phyloP scores from a whole-genome alignment of 2,329 filamentous ascomycete species.

The Xylaria sp. region DNA sequence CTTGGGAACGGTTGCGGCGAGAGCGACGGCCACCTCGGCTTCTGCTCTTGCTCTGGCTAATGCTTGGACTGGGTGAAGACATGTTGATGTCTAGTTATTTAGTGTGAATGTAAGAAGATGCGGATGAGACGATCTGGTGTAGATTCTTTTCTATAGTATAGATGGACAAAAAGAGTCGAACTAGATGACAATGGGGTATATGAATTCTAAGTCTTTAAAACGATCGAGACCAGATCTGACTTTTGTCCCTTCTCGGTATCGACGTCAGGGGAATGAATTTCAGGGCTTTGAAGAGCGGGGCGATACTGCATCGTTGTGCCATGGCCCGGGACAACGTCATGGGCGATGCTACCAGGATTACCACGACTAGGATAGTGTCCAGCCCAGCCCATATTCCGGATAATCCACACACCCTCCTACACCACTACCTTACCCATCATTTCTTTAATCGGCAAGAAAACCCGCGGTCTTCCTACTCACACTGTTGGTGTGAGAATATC shows the following conservation, averaged over 20 bases:
- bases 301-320: background rate
- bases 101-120: conserved; percentile 6
- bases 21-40: conserved; percentile 43
- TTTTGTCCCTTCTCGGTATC: conserved; percentile 11
- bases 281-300: conserved; percentile 22
- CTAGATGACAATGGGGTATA: conserved; percentile 7
- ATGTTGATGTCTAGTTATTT: conserved; percentile 29
- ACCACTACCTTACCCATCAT: background rate
- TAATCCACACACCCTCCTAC: conserved; percentile 6
- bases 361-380: background rate
- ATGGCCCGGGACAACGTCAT: conserved; percentile 31
- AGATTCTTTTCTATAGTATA: background rate
- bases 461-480: background rate
- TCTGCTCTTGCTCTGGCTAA: conserved; percentile 39
- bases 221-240: background rate
- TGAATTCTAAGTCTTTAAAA: conserved; percentile 1
- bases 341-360: conserved; percentile 10
- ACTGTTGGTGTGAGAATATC: conserved; percentile 20
- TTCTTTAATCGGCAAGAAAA: background rate
- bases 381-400: background rate
- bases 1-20: conserved; percentile 43
- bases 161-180: background rate
- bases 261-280: conserved; percentile 26
- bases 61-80: conserved; percentile 44
- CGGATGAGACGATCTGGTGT: background rate